Evolutionary conservation across 1,284 basidiomycete genomes (phyloP).

Genomic region (Spongispora temasekensis): DNA sequence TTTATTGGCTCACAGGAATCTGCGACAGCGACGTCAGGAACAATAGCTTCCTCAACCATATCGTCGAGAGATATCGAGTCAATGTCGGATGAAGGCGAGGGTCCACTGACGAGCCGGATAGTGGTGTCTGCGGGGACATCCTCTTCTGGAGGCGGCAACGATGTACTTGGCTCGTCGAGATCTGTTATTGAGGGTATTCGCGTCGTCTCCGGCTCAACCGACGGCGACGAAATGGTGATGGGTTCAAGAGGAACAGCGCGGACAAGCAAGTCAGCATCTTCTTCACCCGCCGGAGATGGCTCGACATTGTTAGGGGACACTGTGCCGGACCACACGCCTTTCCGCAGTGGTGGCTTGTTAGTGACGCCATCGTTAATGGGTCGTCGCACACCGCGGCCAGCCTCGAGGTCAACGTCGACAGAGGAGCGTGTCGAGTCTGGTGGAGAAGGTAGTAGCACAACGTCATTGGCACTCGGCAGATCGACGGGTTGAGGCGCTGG

Average conservation of each 20-base stretch:
- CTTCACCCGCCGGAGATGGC: constrained; percentile 23
- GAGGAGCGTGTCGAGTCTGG: constrained; percentile 48
- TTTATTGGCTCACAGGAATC: constrained; percentile 19
- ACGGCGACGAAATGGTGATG: constrained; percentile 21
- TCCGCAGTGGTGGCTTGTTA: constrained; percentile 8
- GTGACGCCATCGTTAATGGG: constrained; percentile 5
- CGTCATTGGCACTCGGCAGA: constrained; percentile 63
- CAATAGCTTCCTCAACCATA: constrained; percentile 25
- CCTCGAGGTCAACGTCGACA: constrained; percentile 60
- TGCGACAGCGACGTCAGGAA: constrained; percentile 27
- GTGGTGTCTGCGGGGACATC: constrained; percentile 37
- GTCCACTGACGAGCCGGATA: constrained; percentile 61
- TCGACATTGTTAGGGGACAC: constrained; percentile 7
- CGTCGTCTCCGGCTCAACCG: constrained; percentile 7
- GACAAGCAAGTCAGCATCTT: constrained; percentile 48
- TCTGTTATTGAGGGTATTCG: not conserved
- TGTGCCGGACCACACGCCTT: not conserved
- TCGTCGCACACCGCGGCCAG: constrained; percentile 49
- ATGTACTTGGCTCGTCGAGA: constrained; percentile 8
- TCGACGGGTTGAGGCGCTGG: constrained; percentile 65
- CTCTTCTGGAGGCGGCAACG: constrained; percentile 7
- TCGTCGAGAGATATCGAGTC: constrained; percentile 23
- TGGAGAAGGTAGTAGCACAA: constrained; percentile 47
- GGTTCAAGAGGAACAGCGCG: constrained; percentile 42
- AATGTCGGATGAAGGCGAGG: constrained; percentile 37